A percentile compares a stretch with the other conserved stretches of the same genome.
Evolutionary conservation across 2,329 filamentous ascomycete species (phyloP).

Genomic region (Talaromyces atroroseus): DNA sequence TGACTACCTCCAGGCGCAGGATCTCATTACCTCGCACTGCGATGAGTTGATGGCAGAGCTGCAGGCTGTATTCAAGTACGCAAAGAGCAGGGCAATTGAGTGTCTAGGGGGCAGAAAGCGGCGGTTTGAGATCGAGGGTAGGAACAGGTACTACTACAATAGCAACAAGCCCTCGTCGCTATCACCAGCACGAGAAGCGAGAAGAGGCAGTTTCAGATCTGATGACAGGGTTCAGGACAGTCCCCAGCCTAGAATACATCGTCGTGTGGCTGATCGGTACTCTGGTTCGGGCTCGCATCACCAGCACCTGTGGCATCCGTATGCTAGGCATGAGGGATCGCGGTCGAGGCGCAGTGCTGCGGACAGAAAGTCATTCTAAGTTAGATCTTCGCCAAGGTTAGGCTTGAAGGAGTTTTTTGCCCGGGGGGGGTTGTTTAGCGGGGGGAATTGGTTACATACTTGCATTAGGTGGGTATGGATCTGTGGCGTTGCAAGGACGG

Average conservation of each 20-base stretch:
- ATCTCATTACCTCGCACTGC: conserved; percentile 18
- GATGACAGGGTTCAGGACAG: background rate
- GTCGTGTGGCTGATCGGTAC: conserved; percentile 1
- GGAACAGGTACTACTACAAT: background rate
- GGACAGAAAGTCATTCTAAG: background rate
- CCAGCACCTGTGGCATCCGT: background rate
- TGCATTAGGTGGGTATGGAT: too few relatives aligned
- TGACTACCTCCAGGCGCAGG: conserved; percentile 27
- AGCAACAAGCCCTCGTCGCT: background rate
- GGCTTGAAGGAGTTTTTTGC: background rate
- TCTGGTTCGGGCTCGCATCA: background rate
- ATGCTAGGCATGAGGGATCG: background rate
- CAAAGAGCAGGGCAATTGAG: conserved; percentile 30
- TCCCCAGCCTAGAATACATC: background rate
- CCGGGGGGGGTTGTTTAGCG: too few relatives aligned
- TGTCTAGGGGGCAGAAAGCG: conserved; percentile 36
- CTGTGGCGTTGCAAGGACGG: too few relatives aligned
- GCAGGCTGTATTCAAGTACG: conserved; percentile 27
- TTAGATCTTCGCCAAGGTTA: background rate
- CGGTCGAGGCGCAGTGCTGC: background rate
- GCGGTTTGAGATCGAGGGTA: conserved; percentile 30
- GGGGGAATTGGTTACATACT: too few relatives aligned
- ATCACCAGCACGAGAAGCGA: too few relatives aligned
- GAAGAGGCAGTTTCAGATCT: background rate
- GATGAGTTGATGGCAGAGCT: conserved; percentile 21